These are phyloP conservation scores for Trichophyton verrucosum DNA, from an alignment of 2,329 filamentous ascomycete species.

Conservation along the genomic window DNA sequence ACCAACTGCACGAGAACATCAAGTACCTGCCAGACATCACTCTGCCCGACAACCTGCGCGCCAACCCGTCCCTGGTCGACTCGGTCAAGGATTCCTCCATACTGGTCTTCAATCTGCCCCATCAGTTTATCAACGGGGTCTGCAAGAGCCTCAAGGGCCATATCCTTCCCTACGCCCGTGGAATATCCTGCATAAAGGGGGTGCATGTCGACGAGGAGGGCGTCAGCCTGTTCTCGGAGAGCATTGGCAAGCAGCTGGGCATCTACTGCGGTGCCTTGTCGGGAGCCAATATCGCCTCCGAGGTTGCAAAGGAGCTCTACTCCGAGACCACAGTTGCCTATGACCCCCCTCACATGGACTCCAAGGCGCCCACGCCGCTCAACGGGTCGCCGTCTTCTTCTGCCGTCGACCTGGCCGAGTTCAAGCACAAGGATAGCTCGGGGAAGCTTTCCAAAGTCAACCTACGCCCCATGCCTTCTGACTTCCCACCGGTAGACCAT, in stretches of 20 bases:
- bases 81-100: slow-evolving; percentile 76
- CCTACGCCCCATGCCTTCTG: slow-evolving; percentile 61
- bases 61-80: slow-evolving; percentile 41
- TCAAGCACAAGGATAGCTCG: slow-evolving; percentile 56
- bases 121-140: slow-evolving; percentile 75
- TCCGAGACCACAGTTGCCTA: slow-evolving; percentile 96
- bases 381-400: slow-evolving; percentile 41
- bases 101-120: slow-evolving; percentile 89
- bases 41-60: slow-evolving; percentile 57
- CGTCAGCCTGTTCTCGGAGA: slow-evolving; percentile 84
- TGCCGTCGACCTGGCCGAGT: slow-evolving; percentile 32
- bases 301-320: slow-evolving; percentile 92
- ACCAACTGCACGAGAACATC: slow-evolving; percentile 85
- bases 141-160: slow-evolving; percentile 76
- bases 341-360: slow-evolving; percentile 81
- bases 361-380: slow-evolving; percentile 54
- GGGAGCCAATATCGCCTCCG: slow-evolving; percentile 89
- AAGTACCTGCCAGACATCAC: slow-evolving; percentile 90
- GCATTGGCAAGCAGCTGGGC: slow-evolving; percentile 76
- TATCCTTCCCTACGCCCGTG: slow-evolving; percentile 81
- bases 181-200: slow-evolving; percentile 96
- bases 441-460: slow-evolving; percentile 56
- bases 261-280: slow-evolving; percentile 96
- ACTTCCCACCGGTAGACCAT: slow-evolving; percentile 81
- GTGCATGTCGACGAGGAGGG: slow-evolving; percentile 82